Conservation (phyloP, 305 asterid genomes). For the Nicotiana rustica region DNA sequence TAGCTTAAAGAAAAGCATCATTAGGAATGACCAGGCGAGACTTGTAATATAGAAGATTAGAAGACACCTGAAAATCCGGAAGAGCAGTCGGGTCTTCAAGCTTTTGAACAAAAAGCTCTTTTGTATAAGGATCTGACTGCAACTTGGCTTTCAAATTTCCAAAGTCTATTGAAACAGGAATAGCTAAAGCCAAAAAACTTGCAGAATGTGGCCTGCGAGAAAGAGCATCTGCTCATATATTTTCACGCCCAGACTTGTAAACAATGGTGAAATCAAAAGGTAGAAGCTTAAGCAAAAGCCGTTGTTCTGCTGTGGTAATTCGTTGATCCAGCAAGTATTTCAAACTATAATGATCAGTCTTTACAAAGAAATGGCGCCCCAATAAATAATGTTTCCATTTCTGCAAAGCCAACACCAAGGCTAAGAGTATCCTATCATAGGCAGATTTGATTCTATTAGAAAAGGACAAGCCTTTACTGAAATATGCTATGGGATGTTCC, state of each 20-base stretch:
- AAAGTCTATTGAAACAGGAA: neutral
- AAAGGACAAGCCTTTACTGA: constrained; percentile 31
- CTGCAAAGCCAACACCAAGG: neutral
- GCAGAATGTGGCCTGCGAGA: neutral
- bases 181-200: neutral
- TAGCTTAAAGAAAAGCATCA: neutral
- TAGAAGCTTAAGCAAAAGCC: neutral
- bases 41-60: neutral
- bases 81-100: neutral
- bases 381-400: constrained; percentile 5
- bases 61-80: neutral
- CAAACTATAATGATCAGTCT: neutral
- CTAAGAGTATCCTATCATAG: constrained; percentile 4
- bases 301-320: neutral
- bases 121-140: neutral
- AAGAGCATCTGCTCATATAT: neutral
- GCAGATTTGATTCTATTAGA: neutral
- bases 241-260: neutral
- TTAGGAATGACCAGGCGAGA: neutral
- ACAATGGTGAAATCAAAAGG: constrained; percentile 10
- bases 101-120: neutral
- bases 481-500: constrained; percentile 16
- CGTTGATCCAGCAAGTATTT: neutral
- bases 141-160: constrained; percentile 17
- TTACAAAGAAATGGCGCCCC: neutral